Base-by-base conservation (phyloP, 2,329 filamentous ascomycete species). In the Diaporthe eres region DNA sequence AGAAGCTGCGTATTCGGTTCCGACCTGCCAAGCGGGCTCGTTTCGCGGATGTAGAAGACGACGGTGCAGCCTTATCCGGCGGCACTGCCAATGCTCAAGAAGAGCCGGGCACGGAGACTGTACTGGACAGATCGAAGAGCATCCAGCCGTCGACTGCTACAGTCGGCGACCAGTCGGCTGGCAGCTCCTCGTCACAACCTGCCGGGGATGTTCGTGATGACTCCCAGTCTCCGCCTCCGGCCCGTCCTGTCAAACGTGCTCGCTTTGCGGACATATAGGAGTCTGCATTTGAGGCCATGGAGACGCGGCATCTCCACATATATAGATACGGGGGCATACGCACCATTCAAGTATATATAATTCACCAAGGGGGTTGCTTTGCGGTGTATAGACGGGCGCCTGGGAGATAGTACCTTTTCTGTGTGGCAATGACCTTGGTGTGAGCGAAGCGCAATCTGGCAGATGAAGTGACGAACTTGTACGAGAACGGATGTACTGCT, bases 11-110 rank as follows among this genome's bases (percentile, higher is more conserved):
- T 5, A 15, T 9, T 37, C 44, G n/a, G 8, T 4, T 22, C 8
- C 71, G 71, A 25, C 63, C 47, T 31, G 55, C 7, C 17, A 71
- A 71, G 72, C 53, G 65, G n/a, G 71, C 65, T 42, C 65, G 65
- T 17, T 65, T 76, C 22, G 75, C 65, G 1, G 58, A 39, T 31
- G 28, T 17, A 13, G 57, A 58, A 8, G 57, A 49, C 4, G 39
- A 17, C 4, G 57, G 10, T 6, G 39, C 9, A 22, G 7, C 17
- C 58, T 12, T 3, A 2, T 4, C 44, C 1, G 25, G 19, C 22
- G 9, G 12, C 3, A 12, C 8, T 5, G 42, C 15, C 22, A 9
- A 44, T 2, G 8, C 7, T 5, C 9, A 31, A 28, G 13, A 12
- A 15, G 15, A 22, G 12, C 37, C 8, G 9, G 5, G 49, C 9